Percentiles rank a stretch among this genome's conserved stretches.
Evolutionary conservation across 306 rosid genomes (phyloP).

Genomic region (Rosa chinensis): DNA sequence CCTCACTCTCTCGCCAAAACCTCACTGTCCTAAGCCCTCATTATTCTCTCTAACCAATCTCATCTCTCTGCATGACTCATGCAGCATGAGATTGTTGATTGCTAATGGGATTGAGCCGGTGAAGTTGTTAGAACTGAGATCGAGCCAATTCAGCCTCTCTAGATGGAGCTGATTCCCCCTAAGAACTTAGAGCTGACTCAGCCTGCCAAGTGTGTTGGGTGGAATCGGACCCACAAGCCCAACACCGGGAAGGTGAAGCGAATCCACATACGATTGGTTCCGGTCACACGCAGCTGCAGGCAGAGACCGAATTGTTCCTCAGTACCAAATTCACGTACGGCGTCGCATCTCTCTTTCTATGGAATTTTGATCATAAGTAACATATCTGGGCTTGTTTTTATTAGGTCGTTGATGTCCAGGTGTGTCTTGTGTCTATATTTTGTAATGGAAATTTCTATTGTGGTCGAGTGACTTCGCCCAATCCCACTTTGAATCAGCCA

Average conservation of each 20-base stretch:
- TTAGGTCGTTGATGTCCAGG: too few relatives aligned
- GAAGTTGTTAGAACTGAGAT: conserved; percentile 74
- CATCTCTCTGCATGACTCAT: conserved; percentile 27
- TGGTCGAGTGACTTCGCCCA: too few relatives aligned
- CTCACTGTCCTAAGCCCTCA: too few relatives aligned
- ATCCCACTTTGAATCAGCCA: too few relatives aligned
- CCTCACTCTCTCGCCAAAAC: too few relatives aligned
- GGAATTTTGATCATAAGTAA: too few relatives aligned
- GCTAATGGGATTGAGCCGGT: conserved; percentile 70
- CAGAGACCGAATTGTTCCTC: conserved; percentile 76
- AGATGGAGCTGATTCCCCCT: conserved; percentile 46
- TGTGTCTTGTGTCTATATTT: too few relatives aligned
- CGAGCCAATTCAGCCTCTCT: conserved; percentile 63
- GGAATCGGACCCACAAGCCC: conserved; percentile 76
- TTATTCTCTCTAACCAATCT: too few relatives aligned
- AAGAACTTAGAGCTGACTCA: conserved; percentile 60
- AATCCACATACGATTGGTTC: conserved; percentile 44
- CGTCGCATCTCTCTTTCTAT: conserved; percentile 1
- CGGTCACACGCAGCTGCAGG: conserved; percentile 69
- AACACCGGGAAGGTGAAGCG: conserved; percentile 73
- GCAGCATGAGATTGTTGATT: conserved; percentile 68
- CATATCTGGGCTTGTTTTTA: too few relatives aligned
- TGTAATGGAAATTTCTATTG: too few relatives aligned
- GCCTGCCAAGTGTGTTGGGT: conserved; percentile 55
- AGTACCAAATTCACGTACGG: conserved; percentile 64